phyloP scores from a whole-genome alignment of 2,329 filamentous ascomycete genomes.

The Colletotrichum agaves region DNA sequence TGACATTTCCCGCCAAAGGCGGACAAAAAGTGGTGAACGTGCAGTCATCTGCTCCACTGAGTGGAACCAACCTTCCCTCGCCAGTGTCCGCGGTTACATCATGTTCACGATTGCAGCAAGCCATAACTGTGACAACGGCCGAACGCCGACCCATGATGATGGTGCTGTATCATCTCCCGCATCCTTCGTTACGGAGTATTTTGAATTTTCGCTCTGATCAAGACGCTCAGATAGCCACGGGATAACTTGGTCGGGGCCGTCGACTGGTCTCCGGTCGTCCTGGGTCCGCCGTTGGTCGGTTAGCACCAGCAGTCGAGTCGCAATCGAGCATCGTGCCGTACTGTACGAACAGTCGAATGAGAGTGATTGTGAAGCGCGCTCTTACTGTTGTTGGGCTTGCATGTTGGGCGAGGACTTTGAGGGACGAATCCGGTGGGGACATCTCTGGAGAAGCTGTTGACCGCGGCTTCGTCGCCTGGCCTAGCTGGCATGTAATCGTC shows the following conservation, averaged over 20 bases:
- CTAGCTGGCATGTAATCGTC: background rate
- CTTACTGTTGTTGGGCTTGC: background rate
- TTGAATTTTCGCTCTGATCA: no score
- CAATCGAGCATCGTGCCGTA: background rate
- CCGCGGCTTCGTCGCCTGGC: background rate
- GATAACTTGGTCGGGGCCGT: no score
- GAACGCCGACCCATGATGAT: background rate
- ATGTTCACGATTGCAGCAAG: background rate
- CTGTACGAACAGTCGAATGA: background rate
- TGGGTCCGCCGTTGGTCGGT: no score
- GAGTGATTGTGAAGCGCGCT: background rate
- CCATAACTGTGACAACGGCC: no score
- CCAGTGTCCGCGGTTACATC: conserved; percentile 6
- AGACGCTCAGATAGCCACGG: no score
- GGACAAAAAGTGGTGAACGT: background rate
- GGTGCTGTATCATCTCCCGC: no score
- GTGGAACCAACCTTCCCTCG: background rate
- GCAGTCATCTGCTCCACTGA: background rate
- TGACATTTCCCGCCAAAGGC: background rate
- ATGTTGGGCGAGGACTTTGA: background rate
- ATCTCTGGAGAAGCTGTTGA: no score
- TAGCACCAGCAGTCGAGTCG: background rate
- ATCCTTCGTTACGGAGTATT: no score
- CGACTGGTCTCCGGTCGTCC: no score
- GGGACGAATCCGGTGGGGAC: no score